A percentile compares a stretch with the other conserved stretches of the same genome.
Evolutionary conservation across 352 stramenopile species (phyloP).

Genomic region (Aphanomyces euteiches): DNA sequence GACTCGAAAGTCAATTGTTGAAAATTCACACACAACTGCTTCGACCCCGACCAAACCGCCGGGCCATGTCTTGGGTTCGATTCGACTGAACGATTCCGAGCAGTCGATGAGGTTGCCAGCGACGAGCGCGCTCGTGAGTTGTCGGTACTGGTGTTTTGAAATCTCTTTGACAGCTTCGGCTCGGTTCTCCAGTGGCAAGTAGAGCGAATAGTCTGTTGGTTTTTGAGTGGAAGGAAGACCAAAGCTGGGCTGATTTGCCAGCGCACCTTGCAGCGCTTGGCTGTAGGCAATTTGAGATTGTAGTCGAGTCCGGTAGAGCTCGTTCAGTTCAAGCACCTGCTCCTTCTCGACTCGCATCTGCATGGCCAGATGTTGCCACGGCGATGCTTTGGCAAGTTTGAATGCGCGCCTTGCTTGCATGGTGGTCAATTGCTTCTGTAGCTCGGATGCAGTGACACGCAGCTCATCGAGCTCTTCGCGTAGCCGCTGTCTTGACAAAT

Average conservation of each 20-base stretch:
- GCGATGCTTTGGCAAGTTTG: background rate
- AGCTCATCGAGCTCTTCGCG: constrained; percentile 25
- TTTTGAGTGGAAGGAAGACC: background rate
- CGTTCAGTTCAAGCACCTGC: constrained; percentile 6
- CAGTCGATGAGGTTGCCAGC: constrained; percentile 1
- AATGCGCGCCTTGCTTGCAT: background rate
- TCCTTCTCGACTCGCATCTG: constrained; percentile 24
- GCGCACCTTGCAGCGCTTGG: constrained; percentile 13
- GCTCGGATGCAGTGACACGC: background rate
- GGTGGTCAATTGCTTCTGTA: background rate
- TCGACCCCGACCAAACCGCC: background rate
- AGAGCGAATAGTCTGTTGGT: background rate
- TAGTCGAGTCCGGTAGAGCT: background rate
- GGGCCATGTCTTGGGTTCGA: constrained; percentile 1
- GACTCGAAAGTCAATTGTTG: constrained; percentile 3
- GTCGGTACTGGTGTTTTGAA: background rate
- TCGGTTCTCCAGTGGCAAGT: background rate
- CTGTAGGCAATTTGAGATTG: constrained; percentile 22
- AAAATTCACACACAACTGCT: background rate
- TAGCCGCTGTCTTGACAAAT: constrained; percentile 2
- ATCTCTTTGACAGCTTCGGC: background rate
- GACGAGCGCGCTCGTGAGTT: constrained; percentile 1
- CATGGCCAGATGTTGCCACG: constrained; percentile 17
- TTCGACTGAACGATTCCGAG: background rate
- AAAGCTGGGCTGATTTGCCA: constrained; percentile 2